Conservation (phyloP, 306 rosid genomes). For the Prunus davidiana region DNA sequence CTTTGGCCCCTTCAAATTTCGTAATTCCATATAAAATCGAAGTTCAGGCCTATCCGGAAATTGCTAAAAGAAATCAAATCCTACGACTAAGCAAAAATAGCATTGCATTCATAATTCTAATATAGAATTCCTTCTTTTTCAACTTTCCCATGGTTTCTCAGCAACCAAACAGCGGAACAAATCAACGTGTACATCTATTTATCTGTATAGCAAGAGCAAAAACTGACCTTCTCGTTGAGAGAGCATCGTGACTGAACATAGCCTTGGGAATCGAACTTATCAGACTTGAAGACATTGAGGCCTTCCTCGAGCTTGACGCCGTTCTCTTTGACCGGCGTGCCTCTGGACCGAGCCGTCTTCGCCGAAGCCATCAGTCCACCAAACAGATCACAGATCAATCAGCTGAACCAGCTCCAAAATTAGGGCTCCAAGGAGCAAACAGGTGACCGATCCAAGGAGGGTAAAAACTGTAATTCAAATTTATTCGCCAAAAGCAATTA, state of each 20-base stretch:
- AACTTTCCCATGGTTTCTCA: background rate
- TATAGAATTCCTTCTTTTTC: background rate
- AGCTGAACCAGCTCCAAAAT: background rate
- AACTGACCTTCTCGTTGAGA: constrained; percentile 81
- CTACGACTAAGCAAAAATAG: background rate
- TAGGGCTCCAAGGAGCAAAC: background rate
- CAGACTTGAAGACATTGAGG: constrained; percentile 77
- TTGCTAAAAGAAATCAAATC: background rate
- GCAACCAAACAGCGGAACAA: background rate
- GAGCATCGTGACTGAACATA: constrained; percentile 76
- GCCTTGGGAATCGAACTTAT: constrained; percentile 72
- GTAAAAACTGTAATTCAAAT: background rate
- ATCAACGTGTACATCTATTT: background rate
- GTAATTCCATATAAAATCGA: background rate
- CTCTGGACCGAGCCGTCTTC: constrained; percentile 76
- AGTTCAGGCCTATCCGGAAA: background rate
- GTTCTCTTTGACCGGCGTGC: constrained; percentile 57
- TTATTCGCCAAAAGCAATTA: background rate
- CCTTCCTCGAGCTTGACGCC: constrained; percentile 83
- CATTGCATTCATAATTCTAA: background rate
- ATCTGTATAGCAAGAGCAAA: background rate
- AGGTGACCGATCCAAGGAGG: background rate
- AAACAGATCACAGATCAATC: constrained; percentile 25
- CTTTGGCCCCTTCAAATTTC: background rate
- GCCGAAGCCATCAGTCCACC: constrained; percentile 50